Conservation (phyloP, 805 yeast species). For the Saccharomycopsis javanensis region DNA sequence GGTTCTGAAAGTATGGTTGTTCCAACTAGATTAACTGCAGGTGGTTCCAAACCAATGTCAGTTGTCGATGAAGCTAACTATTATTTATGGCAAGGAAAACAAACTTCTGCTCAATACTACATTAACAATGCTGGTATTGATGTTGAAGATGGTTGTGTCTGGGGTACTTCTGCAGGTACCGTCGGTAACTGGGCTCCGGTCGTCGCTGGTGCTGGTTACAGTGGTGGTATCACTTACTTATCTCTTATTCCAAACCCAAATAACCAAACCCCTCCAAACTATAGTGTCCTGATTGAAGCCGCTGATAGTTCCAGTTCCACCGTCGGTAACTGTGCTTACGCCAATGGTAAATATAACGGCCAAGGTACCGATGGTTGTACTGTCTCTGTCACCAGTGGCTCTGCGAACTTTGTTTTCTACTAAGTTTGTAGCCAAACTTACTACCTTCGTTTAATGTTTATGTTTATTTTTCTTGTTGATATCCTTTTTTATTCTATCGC, state of each 20-base stretch:
- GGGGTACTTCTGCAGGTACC: slow-evolving; percentile 76
- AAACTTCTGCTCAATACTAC: slow-evolving; percentile 92
- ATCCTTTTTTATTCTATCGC: too few species aligned
- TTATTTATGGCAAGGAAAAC: slow-evolving; percentile 71
- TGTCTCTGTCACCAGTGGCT: slow-evolving; percentile 75
- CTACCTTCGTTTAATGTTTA: too few species aligned
- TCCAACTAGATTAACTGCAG: slow-evolving; percentile 75
- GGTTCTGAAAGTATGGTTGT: slow-evolving; percentile 98
- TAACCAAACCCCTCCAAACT: slow-evolving; percentile 60
- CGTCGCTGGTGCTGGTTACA: slow-evolving; percentile 84
- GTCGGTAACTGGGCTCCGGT: slow-evolving; percentile 98
- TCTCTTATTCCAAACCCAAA: slow-evolving; percentile 95
- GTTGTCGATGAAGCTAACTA: slow-evolving; percentile 72
- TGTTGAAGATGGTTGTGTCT: slow-evolving; percentile 81
- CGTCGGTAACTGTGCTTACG: slow-evolving; percentile 68
- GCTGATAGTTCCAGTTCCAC: slow-evolving; percentile 48
- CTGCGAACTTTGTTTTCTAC: slow-evolving; percentile 76
- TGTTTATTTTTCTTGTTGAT: too few species aligned
- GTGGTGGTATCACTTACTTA: slow-evolving; percentile 66
- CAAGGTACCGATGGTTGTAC: slow-evolving; percentile 83
- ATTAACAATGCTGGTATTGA: slow-evolving; percentile 95
- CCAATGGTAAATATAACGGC: slow-evolving; percentile 65
- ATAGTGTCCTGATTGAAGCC: slow-evolving; percentile 69
- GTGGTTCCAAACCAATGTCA: slow-evolving; percentile 53
- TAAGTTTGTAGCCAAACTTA: too few species aligned